phyloP scores from a whole-genome alignment of 768 basidiomycete genomes.

The Tulasnella calospora region DNA sequence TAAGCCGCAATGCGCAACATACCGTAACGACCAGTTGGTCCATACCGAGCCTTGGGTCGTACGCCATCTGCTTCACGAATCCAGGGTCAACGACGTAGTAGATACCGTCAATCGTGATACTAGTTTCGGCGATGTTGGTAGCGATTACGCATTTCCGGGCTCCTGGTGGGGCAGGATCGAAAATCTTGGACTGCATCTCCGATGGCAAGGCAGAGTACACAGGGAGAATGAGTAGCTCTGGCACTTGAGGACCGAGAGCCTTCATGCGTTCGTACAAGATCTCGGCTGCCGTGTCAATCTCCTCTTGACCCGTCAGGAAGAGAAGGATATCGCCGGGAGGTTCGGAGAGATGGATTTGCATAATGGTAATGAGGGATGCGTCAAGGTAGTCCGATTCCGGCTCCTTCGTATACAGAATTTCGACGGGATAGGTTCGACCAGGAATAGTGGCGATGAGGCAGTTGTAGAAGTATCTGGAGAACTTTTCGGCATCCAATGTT shows the following conservation, averaged over 20 bases:
- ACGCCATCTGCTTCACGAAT: conserved; percentile 98
- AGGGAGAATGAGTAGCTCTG: conserved; percentile 91
- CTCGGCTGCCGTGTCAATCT: conserved; percentile 88
- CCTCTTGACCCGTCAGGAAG: conserved; percentile 97
- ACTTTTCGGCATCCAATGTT: conserved; percentile 98
- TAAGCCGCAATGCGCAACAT: conserved; percentile 24
- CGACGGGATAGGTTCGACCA: conserved; percentile 98
- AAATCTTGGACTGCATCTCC: conserved; percentile 95
- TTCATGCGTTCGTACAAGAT: conserved; percentile 99
- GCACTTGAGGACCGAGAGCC: conserved; percentile 95
- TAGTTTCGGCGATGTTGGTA: conserved; percentile 99
- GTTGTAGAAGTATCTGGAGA: conserved; percentile 87
- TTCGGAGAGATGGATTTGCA: conserved; percentile 98
- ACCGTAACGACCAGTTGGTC: conserved; percentile 94
- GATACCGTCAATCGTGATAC: conserved; percentile 95
- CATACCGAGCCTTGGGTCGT: conserved; percentile 96
- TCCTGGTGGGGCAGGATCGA: conserved; percentile 95
- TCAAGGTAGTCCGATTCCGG: conserved; percentile 97
- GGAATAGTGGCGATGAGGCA: conserved; percentile 98
- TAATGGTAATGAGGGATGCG: conserved; percentile 95
- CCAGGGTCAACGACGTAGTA: conserved; percentile 99
- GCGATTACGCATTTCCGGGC: conserved; percentile 99
- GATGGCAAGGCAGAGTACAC: conserved; percentile 98
- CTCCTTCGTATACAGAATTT: conserved; percentile 97
- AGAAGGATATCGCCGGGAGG: conserved; percentile 94